Evolutionary conservation across 768 basidiomycete genomes (phyloP).

Genomic region (Pholiota microspora): DNA sequence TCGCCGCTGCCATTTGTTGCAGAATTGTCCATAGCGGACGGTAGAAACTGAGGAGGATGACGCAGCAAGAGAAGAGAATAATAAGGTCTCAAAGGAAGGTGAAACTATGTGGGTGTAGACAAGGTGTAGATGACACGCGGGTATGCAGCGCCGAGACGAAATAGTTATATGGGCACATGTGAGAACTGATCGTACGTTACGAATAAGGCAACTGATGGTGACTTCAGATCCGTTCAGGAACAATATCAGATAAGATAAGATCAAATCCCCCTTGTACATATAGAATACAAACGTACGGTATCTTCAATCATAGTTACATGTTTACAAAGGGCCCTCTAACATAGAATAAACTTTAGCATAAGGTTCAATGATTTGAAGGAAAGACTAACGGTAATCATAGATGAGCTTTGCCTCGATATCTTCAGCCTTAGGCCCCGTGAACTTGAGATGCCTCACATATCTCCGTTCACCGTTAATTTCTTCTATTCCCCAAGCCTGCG

Average conservation of each 20-base stretch:
- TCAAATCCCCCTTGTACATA: neutral
- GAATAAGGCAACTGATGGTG: neutral
- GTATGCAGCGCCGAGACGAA: neutral
- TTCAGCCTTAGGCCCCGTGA: slow-evolving; percentile 58
- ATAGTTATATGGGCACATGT: neutral
- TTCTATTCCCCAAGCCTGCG: slow-evolving; percentile 63
- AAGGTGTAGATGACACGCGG: slow-evolving; percentile 2
- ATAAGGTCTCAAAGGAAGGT: neutral
- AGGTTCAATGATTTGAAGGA: slow-evolving; percentile 29
- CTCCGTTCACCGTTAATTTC: slow-evolving; percentile 56
- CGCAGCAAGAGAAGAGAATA: neutral
- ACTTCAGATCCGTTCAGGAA: neutral
- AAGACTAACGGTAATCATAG: slow-evolving; percentile 65
- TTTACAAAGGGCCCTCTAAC: slow-evolving; percentile 15
- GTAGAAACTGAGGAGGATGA: neutral
- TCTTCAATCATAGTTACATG: no score
- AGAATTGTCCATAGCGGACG: slow-evolving; percentile 11
- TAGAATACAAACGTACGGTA: neutral
- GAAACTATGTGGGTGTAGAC: no score
- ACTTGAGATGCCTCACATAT: slow-evolving; percentile 59
- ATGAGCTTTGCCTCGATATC: slow-evolving; percentile 55
- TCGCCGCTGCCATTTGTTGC: slow-evolving; percentile 4
- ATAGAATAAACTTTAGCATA: slow-evolving; percentile 13
- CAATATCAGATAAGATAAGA: neutral
- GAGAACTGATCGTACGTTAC: neutral